phyloP scores from a whole-genome alignment of 2,329 filamentous ascomycete genomes.

The Aspergillus terreus region DNA sequence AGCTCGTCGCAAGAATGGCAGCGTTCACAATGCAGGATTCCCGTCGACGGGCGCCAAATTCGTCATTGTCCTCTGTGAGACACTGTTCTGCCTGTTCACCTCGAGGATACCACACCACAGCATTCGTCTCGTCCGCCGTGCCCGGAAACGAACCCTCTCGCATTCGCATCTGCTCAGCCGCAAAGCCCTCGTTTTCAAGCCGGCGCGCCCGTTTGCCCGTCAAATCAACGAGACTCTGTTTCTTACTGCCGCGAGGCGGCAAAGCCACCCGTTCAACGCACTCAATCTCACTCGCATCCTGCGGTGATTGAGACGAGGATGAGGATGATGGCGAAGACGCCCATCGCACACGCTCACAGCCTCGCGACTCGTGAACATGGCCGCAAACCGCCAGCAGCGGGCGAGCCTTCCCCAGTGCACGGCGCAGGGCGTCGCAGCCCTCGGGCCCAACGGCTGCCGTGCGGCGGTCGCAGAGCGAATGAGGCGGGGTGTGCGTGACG shows the following conservation, averaged over 20 bases:
- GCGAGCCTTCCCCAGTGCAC: constrained; percentile 44
- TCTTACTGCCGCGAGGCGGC: constrained; percentile 49
- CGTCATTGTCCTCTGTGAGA: neutral
- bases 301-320: neutral
- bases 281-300: constrained; percentile 3
- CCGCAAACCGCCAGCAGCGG: constrained; percentile 55
- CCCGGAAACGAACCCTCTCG: no score
- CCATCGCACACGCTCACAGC: constrained; percentile 53
- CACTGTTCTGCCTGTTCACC: no score
- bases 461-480: constrained; percentile 46
- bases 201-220: constrained; percentile 39
- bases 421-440: constrained; percentile 49
- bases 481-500: constrained; percentile 56
- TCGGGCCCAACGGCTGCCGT: constrained; percentile 22
- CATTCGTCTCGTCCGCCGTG: no score
- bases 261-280: constrained; percentile 19
- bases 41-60: constrained; percentile 35
- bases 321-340: constrained; percentile 1
- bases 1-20: constrained; percentile 66
- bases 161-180: neutral
- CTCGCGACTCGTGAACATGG: constrained; percentile 57
- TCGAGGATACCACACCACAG: no score
- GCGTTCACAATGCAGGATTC: constrained; percentile 82
- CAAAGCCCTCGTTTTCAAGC: constrained; percentile 29
- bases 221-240: constrained; percentile 53